These are phyloP conservation scores for Quercus lobata DNA, from an alignment of 331 rosid species.

Conservation along the genomic window DNA sequence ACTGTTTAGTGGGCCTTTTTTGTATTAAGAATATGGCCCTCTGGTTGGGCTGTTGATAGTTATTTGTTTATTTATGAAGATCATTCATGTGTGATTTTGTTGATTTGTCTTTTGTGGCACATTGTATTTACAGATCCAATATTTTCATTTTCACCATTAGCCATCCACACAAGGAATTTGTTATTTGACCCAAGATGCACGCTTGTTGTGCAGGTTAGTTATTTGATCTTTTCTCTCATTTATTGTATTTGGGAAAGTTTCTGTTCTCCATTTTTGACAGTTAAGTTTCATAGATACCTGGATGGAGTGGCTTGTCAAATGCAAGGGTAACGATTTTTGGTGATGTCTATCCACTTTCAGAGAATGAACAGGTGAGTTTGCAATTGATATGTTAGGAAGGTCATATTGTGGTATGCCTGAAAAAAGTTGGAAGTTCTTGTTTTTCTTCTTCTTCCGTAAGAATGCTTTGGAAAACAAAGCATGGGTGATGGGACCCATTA, in stretches of 20 bases:
- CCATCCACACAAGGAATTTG: constrained; percentile 95
- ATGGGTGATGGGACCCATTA: background rate
- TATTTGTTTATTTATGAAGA: background rate
- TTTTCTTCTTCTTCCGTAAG: background rate
- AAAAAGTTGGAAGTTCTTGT: background rate
- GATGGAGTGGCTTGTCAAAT: constrained; percentile 99
- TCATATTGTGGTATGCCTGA: background rate
- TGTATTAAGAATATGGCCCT: background rate
- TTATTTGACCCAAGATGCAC: constrained; percentile 96
- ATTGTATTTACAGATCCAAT: constrained; percentile 68
- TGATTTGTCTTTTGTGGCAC: background rate
- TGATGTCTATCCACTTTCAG: constrained; percentile 94
- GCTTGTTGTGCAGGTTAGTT: constrained; percentile 94
- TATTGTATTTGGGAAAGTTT: constrained; percentile 14
- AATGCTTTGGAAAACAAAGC: background rate
- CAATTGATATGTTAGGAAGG: background rate
- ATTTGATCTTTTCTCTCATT: constrained; percentile 19
- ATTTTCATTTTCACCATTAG: constrained; percentile 96
- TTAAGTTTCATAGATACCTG: constrained; percentile 72
- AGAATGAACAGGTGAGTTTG: constrained; percentile 75
- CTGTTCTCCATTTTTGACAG: constrained; percentile 30
- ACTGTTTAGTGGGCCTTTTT: background rate
- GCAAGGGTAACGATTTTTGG: constrained; percentile 99
- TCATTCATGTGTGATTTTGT: background rate
- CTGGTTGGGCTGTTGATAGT: background rate